phyloP scores from a whole-genome alignment of 352 stramenopile species.

The Proteromonas lacertae region DNA sequence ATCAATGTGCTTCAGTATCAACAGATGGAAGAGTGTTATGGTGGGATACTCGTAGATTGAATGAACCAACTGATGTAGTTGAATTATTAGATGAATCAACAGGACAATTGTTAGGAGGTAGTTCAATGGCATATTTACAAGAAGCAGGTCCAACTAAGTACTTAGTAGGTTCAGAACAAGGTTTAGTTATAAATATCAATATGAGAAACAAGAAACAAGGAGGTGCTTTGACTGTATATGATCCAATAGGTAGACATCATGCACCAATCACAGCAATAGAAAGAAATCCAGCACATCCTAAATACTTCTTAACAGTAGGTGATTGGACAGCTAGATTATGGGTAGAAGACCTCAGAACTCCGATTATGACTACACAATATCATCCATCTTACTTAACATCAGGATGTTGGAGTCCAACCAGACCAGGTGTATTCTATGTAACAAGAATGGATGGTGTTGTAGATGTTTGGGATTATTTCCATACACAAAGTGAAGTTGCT shows the following conservation, averaged over 20 bases:
- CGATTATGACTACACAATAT: slow-evolving; percentile 85
- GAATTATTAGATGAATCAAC: slow-evolving; percentile 2
- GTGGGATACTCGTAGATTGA: slow-evolving; percentile 28
- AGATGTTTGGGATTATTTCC: slow-evolving; percentile 83
- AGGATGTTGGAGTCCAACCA: slow-evolving; percentile 75
- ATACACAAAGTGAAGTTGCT: slow-evolving; percentile 73
- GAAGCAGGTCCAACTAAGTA: slow-evolving; percentile 80
- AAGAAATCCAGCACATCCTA: slow-evolving; percentile 76
- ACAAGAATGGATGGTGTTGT: slow-evolving; percentile 78
- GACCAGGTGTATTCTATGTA: slow-evolving; percentile 76
- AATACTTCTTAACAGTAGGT: slow-evolving; percentile 82
- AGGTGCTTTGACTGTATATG: slow-evolving; percentile 76
- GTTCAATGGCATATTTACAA: slow-evolving; percentile 74
- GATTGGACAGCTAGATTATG: slow-evolving; percentile 80
- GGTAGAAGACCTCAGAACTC: slow-evolving; percentile 78
- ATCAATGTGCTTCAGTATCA: slow-evolving; percentile 71
- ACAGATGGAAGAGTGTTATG: slow-evolving; percentile 59
- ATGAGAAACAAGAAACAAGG: slow-evolving; percentile 75
- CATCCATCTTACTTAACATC: slow-evolving; percentile 69
- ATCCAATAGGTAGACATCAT: slow-evolving; percentile 72
- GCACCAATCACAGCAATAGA: slow-evolving; percentile 72
- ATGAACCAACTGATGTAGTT: slow-evolving; percentile 21
- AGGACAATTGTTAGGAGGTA: slow-evolving; percentile 48
- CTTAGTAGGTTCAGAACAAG: slow-evolving; percentile 79
- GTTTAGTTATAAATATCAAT: slow-evolving; percentile 67